Evolutionary conservation across 352 stramenopile genomes (phyloP), one percentile per base, ranked within the genome.

Genomic region (Phytophthora aleatoria): DNA sequence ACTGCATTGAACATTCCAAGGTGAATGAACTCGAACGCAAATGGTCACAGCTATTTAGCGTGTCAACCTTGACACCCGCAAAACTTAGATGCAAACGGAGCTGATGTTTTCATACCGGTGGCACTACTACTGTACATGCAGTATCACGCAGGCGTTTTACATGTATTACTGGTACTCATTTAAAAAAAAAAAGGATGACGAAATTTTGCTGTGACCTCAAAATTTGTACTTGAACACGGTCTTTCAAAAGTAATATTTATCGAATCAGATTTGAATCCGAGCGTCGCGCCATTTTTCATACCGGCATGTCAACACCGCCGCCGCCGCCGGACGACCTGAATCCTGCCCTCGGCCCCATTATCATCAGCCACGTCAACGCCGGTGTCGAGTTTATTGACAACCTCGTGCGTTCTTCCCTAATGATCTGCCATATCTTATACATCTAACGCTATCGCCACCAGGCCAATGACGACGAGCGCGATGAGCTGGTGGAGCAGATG

Each of bases 401-500:
- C 28, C 51, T 83, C 16, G 74, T 80, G 56, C 49, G 50, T 79
- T 36, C 44, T 35, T 54, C 12, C 6, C 12, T 4, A 3, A 31
- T 11, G 1, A 5, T 44, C 16, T 42, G 2, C 60, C 39, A 26
- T 36, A 53, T 38, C 48, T 48, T 36, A 45, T 66, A 20, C 4
- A 8, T 48, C 16, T 28, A 36, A 53, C 38, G 10, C 12, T n/a
- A 5, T 43, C 28, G 4, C 16, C 13, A 30, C 35, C 35, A 82
- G 77, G 50, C 51, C 30, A 55, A 53, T 9, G 75, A 73, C 33
- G 61, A 83, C 41, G 69, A 76, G 11, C 49, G 67, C 55, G 75
- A 88, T 49, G 72, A 81, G 27, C 55, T 64, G 15, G 73, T 91
- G 28, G 79, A 87, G 71, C 83, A 92, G 53, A 67, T 95, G 55